A percentile compares a stretch with the other conserved stretches of the same genome.
phyloP scores from a whole-genome alignment of 495 filamentous ascomycete genomes.

The Hypomontagnella monticulosa region DNA sequence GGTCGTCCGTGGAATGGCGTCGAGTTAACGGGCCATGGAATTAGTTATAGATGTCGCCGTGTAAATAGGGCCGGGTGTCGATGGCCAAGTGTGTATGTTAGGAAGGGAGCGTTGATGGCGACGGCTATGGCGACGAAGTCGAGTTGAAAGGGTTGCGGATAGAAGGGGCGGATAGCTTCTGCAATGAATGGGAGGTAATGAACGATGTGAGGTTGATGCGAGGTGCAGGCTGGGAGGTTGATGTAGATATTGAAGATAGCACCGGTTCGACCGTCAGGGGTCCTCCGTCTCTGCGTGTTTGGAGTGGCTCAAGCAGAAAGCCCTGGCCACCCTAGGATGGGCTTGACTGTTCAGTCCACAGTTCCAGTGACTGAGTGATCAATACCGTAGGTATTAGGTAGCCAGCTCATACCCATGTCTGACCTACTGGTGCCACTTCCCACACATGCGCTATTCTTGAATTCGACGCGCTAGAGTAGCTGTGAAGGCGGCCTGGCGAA shows the following conservation, averaged over 20 bases:
- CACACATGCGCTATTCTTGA: constrained; percentile 49
- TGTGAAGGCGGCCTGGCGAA: constrained; percentile 45
- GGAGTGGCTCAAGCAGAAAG: constrained; percentile 44
- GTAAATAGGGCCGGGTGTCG: constrained; percentile 18
- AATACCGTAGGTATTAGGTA: too few relatives aligned
- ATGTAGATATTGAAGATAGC: constrained; percentile 51
- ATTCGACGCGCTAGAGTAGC: constrained; percentile 47
- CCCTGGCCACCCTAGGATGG: constrained; percentile 34
- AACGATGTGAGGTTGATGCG: constrained; percentile 39
- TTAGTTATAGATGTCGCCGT: constrained; percentile 33
- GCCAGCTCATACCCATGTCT: constrained; percentile 48
- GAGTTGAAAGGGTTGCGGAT: constrained; percentile 14
- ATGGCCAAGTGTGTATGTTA: constrained; percentile 8
- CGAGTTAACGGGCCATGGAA: constrained; percentile 42
- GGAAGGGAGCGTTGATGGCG: constrained; percentile 31
- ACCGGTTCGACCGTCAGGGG: constrained; percentile 32
- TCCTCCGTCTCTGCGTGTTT: constrained; percentile 39
- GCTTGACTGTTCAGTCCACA: constrained; percentile 43
- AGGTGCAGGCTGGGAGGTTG: constrained; percentile 44
- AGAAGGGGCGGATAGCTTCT: constrained; percentile 25
- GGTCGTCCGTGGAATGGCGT: constrained; percentile 41
- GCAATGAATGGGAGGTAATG: constrained; percentile 38
- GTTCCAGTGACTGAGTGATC: constrained; percentile 22
- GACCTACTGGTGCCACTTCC: constrained; percentile 44
- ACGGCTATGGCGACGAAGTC: constrained; percentile 31